These are phyloP conservation scores for Curvularia verruculosa DNA, from an alignment of 2,329 filamentous ascomycete genomes.

Conservation along the genomic window DNA sequence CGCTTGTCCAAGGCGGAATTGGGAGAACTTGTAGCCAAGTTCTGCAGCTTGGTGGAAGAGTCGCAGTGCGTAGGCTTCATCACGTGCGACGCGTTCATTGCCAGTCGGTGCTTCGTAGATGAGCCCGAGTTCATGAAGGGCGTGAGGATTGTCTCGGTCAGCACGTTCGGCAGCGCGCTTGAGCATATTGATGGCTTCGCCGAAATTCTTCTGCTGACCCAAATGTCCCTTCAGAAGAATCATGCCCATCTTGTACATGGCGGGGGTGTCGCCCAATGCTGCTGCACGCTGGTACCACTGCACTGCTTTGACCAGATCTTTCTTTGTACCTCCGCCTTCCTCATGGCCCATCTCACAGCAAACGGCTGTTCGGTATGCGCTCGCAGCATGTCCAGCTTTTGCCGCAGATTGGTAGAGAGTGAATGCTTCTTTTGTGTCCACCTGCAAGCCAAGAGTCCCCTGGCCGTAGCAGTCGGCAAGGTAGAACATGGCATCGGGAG, in stretches of 20 bases:
- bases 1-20: constrained; percentile 84
- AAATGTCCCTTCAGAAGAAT: constrained; percentile 91
- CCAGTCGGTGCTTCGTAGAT: constrained; percentile 71
- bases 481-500: constrained; percentile 90
- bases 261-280: constrained; percentile 84
- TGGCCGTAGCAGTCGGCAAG: constrained; percentile 88
- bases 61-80: constrained; percentile 79
- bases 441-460: constrained; percentile 76
- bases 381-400: constrained; percentile 82
- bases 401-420: constrained; percentile 91
- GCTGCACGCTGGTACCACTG: constrained; percentile 98
- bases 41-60: constrained; percentile 86
- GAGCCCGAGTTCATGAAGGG: constrained; percentile 81
- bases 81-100: constrained; percentile 69
- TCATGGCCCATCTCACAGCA: constrained; percentile 97
- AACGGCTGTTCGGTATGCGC: constrained; percentile 92
- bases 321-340: constrained; percentile 89
- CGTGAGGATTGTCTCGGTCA: constrained; percentile 89
- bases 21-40: constrained; percentile 92
- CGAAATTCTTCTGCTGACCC: constrained; percentile 80
- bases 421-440: constrained; percentile 91
- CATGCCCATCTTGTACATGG: constrained; percentile 99
- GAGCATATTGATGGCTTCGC: constrained; percentile 89
- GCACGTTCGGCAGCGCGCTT: constrained; percentile 90
- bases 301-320: constrained; percentile 90